These are phyloP conservation scores for Rhizophagus sp. DNA, from an alignment of 192 early-diverging fungal genomes.

Conservation along the genomic window DNA sequence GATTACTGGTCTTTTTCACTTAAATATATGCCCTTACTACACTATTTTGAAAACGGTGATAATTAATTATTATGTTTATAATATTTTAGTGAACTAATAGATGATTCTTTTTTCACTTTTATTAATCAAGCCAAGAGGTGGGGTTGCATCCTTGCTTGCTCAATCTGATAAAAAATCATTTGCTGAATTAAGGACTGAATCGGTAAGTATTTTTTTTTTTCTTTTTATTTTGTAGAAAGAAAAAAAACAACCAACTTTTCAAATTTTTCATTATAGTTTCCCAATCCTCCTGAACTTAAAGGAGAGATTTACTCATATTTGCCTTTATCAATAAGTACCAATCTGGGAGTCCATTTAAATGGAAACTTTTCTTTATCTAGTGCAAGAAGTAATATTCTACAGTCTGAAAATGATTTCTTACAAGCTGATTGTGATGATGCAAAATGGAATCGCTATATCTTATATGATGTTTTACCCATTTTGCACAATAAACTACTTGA, in stretches of 20 bases:
- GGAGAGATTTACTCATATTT: conserved; percentile 39
- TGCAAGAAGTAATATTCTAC: conserved; percentile 30
- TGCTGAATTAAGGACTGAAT: not conserved
- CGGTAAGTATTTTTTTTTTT: not conserved
- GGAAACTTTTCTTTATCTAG: conserved; percentile 39
- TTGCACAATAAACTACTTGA: not conserved
- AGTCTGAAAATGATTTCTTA: not conserved
- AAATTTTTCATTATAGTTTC: not conserved
- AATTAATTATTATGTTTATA: not conserved
- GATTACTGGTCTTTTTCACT: too few species aligned
- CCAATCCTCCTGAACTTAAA: not conserved
- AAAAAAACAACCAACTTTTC: not conserved
- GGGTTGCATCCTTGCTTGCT: not conserved
- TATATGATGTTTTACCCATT: not conserved
- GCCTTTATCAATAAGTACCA: conserved; percentile 34
- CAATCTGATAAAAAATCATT: not conserved
- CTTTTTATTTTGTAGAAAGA: not conserved
- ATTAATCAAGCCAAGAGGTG: not conserved
- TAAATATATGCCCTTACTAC: too few species aligned
- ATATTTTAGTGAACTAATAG: not conserved
- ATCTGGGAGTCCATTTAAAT: conserved; percentile 39
- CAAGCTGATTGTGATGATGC: not conserved
- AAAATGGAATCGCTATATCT: conserved; percentile 18
- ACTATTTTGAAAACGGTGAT: too few species aligned
- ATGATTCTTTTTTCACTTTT: not conserved